A percentile compares a stretch with the other conserved stretches of the same genome.
Evolutionary conservation across 768 basidiomycete species (phyloP).

Genomic region (Psilocybe sp.): DNA sequence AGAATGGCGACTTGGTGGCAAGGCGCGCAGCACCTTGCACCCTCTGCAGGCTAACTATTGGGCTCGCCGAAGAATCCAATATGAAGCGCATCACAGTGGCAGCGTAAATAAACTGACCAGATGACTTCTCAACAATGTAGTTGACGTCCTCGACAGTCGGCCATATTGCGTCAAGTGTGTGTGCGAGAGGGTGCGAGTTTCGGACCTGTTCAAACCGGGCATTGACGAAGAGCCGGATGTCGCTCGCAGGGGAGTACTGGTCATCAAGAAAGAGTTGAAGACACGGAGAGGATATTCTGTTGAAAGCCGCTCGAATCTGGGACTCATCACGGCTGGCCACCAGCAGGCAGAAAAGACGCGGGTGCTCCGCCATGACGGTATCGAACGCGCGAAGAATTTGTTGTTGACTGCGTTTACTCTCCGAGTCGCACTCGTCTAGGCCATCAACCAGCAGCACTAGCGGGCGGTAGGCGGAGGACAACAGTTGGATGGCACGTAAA

Average conservation of each 20-base stretch:
- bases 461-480: neutral
- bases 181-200: neutral
- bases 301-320: neutral
- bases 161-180: neutral
- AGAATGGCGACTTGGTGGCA: no score
- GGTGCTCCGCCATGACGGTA: neutral
- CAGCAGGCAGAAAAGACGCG: neutral
- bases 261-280: neutral
- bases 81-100: neutral
- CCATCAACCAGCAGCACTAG: neutral
- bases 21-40: no score
- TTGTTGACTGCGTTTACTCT: neutral
- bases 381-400: neutral
- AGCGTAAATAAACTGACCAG: conserved; percentile 6
- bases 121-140: neutral
- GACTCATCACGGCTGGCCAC: conserved; percentile 1
- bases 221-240: neutral
- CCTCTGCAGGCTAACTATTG: no score
- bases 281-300: neutral
- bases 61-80: no score
- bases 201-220: conserved; percentile 1
- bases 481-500: neutral
- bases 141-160: neutral
- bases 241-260: neutral
- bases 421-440: conserved; percentile 1